Conservation (phyloP, 129 eudicot genomes). For the Escallonia rubra region DNA sequence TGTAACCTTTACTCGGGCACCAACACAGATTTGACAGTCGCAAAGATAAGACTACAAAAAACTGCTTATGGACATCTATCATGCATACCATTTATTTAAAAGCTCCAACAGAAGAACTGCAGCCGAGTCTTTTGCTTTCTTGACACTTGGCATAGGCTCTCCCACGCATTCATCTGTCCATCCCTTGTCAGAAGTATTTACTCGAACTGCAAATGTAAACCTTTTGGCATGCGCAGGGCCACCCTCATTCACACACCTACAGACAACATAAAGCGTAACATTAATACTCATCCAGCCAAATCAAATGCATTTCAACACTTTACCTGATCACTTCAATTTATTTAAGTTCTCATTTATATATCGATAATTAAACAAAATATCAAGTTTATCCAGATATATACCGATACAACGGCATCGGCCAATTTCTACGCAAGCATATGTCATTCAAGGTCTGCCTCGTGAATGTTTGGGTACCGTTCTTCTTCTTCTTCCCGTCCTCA, state of each 20-base stretch:
- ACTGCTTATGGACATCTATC: neutral
- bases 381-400: constrained; percentile 3
- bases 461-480: constrained; percentile 69
- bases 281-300: too few relatives aligned
- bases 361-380: too few relatives aligned
- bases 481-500: constrained; percentile 54
- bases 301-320: too few relatives aligned
- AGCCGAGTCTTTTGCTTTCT: constrained; percentile 99
- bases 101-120: constrained; percentile 92
- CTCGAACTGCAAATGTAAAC: constrained; percentile 83
- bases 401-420: constrained; percentile 99
- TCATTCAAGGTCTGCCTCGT: constrained; percentile 96
- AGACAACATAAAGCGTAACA: neutral
- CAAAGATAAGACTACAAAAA: too few relatives aligned
- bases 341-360: too few relatives aligned
- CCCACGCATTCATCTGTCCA: constrained; percentile 98
- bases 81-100: constrained; percentile 64
- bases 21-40: too few relatives aligned
- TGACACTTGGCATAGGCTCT: constrained; percentile 98
- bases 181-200: constrained; percentile 83
- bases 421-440: constrained; percentile 91
- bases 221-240: constrained; percentile 98
- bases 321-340: too few relatives aligned
- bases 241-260: constrained; percentile 89
- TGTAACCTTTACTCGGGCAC: too few relatives aligned